Percentiles rank a stretch among this genome's conserved stretches.
Conservation (phyloP, 2,329 filamentous ascomycete genomes). For the Macrophomina phaseolina region DNA sequence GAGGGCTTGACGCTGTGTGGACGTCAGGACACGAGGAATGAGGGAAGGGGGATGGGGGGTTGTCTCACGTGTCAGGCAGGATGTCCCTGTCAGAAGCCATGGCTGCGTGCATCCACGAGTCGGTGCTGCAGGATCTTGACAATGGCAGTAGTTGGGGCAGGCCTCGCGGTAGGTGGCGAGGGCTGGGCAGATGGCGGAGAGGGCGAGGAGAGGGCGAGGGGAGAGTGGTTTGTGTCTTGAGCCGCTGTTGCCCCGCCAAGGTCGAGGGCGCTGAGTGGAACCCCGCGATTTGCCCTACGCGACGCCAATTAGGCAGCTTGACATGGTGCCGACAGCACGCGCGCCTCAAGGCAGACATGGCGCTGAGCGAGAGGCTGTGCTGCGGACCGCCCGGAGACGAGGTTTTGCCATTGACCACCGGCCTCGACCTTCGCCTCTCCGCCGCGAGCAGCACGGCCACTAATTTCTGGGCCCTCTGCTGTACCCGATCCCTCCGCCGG, state of each 20-base stretch:
- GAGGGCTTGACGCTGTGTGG: slow-evolving; percentile 71
- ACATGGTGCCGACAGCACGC: slow-evolving; percentile 11
- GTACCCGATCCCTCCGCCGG: not conserved
- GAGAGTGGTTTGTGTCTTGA: not conserved
- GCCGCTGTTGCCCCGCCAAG: slow-evolving; percentile 26
- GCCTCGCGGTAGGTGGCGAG: slow-evolving; percentile 10
- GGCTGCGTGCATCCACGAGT: slow-evolving; percentile 24
- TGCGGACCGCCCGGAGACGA: not conserved
- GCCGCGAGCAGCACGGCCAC: not conserved
- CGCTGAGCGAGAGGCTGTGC: not conserved
- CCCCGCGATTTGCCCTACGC: slow-evolving; percentile 21
- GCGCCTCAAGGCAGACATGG: slow-evolving; percentile 16
- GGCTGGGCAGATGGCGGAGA: not conserved
- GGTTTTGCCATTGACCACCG: slow-evolving; percentile 4
- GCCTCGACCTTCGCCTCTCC: not conserved
- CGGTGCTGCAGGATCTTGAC: slow-evolving; percentile 20
- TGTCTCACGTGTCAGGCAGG: slow-evolving; percentile 51
- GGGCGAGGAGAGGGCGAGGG: not conserved
- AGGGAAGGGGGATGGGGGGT: not conserved
- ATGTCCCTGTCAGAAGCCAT: slow-evolving; percentile 56
- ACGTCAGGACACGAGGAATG: slow-evolving; percentile 32
- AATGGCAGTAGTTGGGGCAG: not conserved
- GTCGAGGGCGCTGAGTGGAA: slow-evolving; percentile 16
- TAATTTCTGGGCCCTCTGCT: not conserved
- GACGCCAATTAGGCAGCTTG: slow-evolving; percentile 19